phyloP scores from a whole-genome alignment of 192 early-diverging fungal genomes.

The Entomortierella lignicola region DNA sequence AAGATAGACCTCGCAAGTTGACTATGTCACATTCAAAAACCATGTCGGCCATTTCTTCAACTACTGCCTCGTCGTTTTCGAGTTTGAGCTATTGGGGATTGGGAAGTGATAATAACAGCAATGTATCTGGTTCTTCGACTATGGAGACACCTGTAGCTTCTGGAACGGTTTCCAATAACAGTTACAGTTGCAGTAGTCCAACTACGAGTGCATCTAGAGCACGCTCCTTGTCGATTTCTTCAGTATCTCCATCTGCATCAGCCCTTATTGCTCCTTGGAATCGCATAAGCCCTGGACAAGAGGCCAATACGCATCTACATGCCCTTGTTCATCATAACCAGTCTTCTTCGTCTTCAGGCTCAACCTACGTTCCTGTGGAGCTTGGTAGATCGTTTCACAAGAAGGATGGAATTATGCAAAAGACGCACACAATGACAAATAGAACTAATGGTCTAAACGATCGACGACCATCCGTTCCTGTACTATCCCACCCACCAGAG shows the following conservation, averaged over 20 bases:
- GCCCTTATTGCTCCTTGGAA: constrained; percentile 42
- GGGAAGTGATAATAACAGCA: not conserved
- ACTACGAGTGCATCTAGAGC: not conserved
- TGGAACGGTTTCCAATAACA: not conserved
- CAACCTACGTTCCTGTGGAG: constrained; percentile 28
- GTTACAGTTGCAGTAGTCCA: not conserved
- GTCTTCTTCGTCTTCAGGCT: not conserved
- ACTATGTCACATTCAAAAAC: constrained; percentile 47
- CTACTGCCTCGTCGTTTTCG: not conserved
- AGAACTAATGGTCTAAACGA: not conserved
- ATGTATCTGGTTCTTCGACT: not conserved
- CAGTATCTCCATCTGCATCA: not conserved
- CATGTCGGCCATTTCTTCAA: constrained; percentile 32
- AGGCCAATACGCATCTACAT: constrained; percentile 34
- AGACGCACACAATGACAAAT: constrained; percentile 6
- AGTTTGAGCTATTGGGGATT: constrained; percentile 3
- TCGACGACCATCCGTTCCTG: constrained; percentile 10
- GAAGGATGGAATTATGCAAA: constrained; percentile 27
- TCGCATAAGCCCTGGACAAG: constrained; percentile 9
- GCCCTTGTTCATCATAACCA: constrained; percentile 32
- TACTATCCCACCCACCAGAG: constrained; percentile 10
- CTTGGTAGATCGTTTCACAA: constrained; percentile 32
- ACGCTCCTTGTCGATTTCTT: constrained; percentile 10
- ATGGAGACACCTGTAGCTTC: not conserved
- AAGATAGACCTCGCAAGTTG: constrained; percentile 28